These are phyloP conservation scores for Phoma sp. DNA, from an alignment of 2,329 filamentous ascomycete genomes.

Conservation along the genomic window DNA sequence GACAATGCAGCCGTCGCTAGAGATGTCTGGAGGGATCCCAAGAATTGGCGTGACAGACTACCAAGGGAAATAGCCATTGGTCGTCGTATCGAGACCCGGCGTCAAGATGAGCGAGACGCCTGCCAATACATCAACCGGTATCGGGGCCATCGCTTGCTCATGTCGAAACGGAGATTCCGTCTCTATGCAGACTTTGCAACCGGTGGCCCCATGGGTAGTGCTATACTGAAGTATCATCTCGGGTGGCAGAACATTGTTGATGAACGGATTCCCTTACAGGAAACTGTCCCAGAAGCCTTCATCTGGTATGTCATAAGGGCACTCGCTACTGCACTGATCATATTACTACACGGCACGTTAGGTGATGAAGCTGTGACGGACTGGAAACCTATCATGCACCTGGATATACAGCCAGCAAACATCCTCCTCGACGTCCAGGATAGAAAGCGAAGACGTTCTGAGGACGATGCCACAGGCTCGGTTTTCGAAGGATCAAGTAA, in stretches of 20 bases:
- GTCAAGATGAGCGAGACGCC: background rate
- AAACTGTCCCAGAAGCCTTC: background rate
- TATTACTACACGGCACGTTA: background rate
- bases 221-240: background rate
- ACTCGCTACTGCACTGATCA: slow-evolving; percentile 1
- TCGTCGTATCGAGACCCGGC: background rate
- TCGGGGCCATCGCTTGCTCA: slow-evolving; percentile 1
- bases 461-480: background rate
- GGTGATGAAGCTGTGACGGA: background rate
- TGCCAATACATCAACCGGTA: background rate
- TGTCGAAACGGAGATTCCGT: background rate
- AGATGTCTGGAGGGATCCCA: slow-evolving; percentile 1
- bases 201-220: background rate
- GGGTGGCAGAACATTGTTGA: background rate
- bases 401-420: slow-evolving; percentile 1
- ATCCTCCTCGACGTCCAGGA: background rate
- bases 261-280: background rate
- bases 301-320: slow-evolving; percentile 4
- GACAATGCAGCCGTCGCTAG: background rate
- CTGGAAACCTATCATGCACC: slow-evolving; percentile 2
- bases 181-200: background rate
- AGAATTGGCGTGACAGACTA: slow-evolving; percentile 3
- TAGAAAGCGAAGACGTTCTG: background rate
- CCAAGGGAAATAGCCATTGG: background rate
- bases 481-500: background rate